Evolutionary conservation across 2,329 filamentous ascomycete species (phyloP).

Genomic region (Trichoderma aggressivum): DNA sequence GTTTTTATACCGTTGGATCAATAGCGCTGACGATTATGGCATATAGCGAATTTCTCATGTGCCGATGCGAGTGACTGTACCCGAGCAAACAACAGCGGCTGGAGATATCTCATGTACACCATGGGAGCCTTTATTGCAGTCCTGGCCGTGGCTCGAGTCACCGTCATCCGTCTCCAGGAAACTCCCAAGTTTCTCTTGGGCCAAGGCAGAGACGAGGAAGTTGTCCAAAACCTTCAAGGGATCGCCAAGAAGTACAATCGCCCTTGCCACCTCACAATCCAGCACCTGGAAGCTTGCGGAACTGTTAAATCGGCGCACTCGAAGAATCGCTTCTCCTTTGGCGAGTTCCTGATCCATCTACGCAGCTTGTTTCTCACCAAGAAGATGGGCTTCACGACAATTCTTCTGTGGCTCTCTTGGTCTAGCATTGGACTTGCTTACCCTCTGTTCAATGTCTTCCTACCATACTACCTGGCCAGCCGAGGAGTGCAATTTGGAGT

Average conservation of each 20-base stretch:
- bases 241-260: conserved; percentile 40
- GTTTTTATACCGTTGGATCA: neutral
- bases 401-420: conserved; percentile 64
- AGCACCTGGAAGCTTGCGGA: conserved; percentile 39
- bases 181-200: conserved; percentile 59
- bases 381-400: conserved; percentile 54
- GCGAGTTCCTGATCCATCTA: conserved; percentile 46
- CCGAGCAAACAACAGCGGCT: conserved; percentile 45
- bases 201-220: conserved; percentile 48
- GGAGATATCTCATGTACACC: conserved; percentile 49
- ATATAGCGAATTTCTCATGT: conserved; percentile 27
- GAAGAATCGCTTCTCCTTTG: conserved; percentile 23
- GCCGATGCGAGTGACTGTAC: conserved; percentile 38
- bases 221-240: conserved; percentile 42
- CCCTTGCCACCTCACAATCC: conserved; percentile 39
- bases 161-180: conserved; percentile 53
- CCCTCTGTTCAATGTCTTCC: conserved; percentile 66
- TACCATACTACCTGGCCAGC: conserved; percentile 40
- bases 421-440: conserved; percentile 63
- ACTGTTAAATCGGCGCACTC: conserved; percentile 29
- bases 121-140: conserved; percentile 45
- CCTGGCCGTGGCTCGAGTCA: conserved; percentile 52
- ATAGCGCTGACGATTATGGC: neutral
- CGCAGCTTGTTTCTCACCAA: conserved; percentile 58
- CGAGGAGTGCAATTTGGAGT: conserved; percentile 45